Evolutionary conservation across 768 basidiomycete genomes (phyloP).

Genomic region (Phaeolepiota aurea): DNA sequence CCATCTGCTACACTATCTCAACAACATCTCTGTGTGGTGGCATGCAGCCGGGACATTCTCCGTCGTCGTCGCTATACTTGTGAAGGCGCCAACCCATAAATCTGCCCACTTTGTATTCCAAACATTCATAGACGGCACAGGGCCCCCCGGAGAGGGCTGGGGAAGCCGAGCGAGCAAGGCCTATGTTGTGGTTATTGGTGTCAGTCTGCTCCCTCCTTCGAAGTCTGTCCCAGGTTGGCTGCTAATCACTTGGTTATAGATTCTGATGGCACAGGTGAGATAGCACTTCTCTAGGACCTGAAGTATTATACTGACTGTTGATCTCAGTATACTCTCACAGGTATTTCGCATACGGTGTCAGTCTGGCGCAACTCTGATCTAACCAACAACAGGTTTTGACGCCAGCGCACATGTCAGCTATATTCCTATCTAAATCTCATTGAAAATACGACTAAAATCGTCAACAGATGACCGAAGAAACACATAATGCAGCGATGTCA

Average conservation of each 20-base stretch:
- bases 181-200: constrained; percentile 65
- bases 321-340: constrained; percentile 56
- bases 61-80: constrained; percentile 60
- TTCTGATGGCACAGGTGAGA: constrained; percentile 58
- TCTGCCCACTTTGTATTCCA: constrained; percentile 61
- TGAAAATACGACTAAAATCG: background rate
- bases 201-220: constrained; percentile 12
- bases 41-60: constrained; percentile 65
- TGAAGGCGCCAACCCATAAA: constrained; percentile 64
- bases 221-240: background rate
- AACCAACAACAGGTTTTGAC: constrained; percentile 46
- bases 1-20: constrained; percentile 52
- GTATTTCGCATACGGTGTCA: constrained; percentile 20
- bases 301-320: background rate
- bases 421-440: background rate
- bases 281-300: background rate
- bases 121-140: constrained; percentile 65
- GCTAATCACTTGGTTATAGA: constrained; percentile 17
- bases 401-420: constrained; percentile 58
- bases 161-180: constrained; percentile 55
- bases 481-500: constrained; percentile 57
- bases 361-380: background rate
- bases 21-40: constrained; percentile 69
- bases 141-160: constrained; percentile 48
- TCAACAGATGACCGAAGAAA: constrained; percentile 70